Evolutionary conservation across 176 grass and related monocot species (phyloP).

Genomic region (Pharus latifolius): DNA sequence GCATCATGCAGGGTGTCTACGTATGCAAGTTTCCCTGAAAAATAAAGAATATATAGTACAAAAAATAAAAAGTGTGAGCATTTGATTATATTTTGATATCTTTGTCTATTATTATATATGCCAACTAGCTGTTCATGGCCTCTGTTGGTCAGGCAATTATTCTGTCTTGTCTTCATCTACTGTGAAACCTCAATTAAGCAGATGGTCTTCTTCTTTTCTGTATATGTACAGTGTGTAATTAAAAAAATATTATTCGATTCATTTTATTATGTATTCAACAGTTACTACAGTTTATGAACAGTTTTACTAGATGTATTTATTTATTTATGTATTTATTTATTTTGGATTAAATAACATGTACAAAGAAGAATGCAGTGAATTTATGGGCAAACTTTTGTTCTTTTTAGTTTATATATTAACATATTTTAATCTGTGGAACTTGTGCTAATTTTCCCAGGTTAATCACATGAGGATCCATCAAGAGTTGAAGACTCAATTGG

Average conservation of each 20-base stretch:
- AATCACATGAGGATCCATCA: neutral
- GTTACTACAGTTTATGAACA: neutral
- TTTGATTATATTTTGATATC: neutral
- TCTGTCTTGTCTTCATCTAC: neutral
- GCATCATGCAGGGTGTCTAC: no score
- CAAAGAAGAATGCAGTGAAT: neutral
- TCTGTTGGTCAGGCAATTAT: neutral
- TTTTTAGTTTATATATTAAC: no score
- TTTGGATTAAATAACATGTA: neutral
- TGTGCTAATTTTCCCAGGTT: neutral
- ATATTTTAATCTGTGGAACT: neutral
- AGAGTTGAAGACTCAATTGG: slow-evolving; percentile 1
- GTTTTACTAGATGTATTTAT: neutral
- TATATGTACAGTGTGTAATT: neutral
- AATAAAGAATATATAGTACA: neutral
- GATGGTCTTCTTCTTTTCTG: no score
- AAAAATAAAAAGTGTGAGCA: neutral
- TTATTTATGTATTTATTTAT: neutral
- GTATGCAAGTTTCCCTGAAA: neutral
- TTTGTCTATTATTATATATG: neutral
- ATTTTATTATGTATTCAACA: neutral
- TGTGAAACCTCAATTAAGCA: no score
- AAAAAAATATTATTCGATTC: neutral
- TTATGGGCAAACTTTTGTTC: neutral
- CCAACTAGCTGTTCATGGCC: neutral